These are phyloP conservation scores for Verbascum thapsus DNA, from an alignment of 257 asterid genomes.

Conservation along the genomic window DNA sequence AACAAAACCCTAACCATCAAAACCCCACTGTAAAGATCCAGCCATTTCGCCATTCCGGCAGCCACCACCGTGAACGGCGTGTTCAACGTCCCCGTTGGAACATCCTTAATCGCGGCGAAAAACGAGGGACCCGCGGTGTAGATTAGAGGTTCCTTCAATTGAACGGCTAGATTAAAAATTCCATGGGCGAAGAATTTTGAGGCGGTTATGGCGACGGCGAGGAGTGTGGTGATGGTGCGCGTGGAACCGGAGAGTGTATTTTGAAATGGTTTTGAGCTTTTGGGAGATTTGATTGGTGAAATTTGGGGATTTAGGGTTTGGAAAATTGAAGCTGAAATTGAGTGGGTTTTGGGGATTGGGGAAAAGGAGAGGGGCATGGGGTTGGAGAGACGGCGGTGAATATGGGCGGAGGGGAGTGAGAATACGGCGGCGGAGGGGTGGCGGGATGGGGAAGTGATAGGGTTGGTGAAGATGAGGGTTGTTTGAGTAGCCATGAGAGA, in stretches of 20 bases:
- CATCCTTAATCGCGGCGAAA: constrained; percentile 68
- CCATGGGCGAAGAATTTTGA: constrained; percentile 48
- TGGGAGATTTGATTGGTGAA: constrained; percentile 7
- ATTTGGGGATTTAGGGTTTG: constrained; percentile 11
- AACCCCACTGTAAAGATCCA: constrained; percentile 83
- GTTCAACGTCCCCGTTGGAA: constrained; percentile 49
- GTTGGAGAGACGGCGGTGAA: constrained; percentile 9
- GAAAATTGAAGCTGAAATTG: constrained; percentile 39
- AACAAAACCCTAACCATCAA: constrained; percentile 85
- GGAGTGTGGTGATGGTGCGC: constrained; percentile 66
- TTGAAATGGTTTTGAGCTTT: constrained; percentile 9
- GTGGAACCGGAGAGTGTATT: constrained; percentile 68
- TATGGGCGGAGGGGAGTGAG: constrained; percentile 17
- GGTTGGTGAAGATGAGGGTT: constrained; percentile 34
- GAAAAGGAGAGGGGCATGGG: constrained; percentile 31
- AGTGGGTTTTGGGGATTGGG: constrained; percentile 30
- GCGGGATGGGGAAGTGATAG: background rate
- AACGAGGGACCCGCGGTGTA: constrained; percentile 67
- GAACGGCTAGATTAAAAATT: constrained; percentile 39
- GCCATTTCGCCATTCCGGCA: constrained; percentile 89
- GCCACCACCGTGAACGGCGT: constrained; percentile 94
- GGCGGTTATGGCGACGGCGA: constrained; percentile 50
- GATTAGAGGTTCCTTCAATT: constrained; percentile 47
- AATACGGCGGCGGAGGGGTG: constrained; percentile 20
- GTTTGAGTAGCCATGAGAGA: constrained; percentile 58